Conservation (phyloP, 1,284 basidiomycete species). For the Trichosporon sp. region DNA sequence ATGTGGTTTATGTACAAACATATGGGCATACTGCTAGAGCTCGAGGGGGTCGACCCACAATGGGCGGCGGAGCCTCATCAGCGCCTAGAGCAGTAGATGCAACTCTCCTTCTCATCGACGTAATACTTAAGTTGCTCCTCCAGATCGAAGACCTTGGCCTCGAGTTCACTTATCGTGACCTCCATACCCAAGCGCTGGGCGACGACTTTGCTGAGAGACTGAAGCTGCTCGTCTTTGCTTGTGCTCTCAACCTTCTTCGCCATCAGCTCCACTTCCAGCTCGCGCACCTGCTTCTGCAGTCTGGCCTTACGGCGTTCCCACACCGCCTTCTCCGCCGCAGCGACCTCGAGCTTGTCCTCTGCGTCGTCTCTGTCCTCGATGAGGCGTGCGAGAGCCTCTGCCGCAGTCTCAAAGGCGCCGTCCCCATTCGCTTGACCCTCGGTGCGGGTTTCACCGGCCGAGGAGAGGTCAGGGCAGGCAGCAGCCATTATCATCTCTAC, state of each 20-base stretch:
- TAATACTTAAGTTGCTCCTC: background rate
- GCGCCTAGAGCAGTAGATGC: background rate
- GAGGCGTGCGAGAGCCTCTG: background rate
- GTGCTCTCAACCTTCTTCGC: background rate
- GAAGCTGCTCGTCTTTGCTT: background rate
- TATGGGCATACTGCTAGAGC: no score
- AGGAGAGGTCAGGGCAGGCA: background rate
- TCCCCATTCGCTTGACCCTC: background rate
- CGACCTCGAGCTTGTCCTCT: slow-evolving; percentile 33
- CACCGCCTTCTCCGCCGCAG: background rate
- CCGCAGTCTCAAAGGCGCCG: background rate
- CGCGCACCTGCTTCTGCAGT: background rate
- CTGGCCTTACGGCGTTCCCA: background rate
- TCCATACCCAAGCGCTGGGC: background rate
- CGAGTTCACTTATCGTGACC: background rate
- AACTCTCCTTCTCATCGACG: background rate
- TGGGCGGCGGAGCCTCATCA: no score
- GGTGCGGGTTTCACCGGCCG: no score
- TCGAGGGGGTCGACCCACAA: no score
- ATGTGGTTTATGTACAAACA: no score
- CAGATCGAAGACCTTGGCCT: background rate
- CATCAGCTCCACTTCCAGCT: background rate
- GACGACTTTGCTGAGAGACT: background rate
- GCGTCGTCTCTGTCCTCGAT: background rate
- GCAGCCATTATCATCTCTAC: background rate